A percentile compares a stretch with the other conserved stretches of the same genome.
Evolutionary conservation across 805 yeast species (phyloP).

Genomic region (Spathaspora passalidarum): DNA sequence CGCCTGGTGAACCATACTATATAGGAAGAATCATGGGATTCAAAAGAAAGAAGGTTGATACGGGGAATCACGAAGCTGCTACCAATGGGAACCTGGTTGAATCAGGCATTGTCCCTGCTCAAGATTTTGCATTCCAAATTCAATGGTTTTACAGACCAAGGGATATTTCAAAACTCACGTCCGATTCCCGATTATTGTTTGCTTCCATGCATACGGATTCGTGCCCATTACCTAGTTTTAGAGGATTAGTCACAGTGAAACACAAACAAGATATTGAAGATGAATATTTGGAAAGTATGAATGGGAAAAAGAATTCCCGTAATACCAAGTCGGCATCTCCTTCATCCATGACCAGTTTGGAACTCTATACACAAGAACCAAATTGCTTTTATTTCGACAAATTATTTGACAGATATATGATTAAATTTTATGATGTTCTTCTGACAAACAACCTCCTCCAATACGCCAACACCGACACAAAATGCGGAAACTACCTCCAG

Average conservation of each 20-base stretch:
- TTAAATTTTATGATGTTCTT: constrained; percentile 74
- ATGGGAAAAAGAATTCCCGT: background rate
- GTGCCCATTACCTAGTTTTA: constrained; percentile 69
- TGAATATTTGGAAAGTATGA: constrained; percentile 14
- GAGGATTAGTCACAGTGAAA: constrained; percentile 73
- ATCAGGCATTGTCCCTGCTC: constrained; percentile 40
- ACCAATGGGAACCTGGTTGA: background rate
- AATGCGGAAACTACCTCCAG: constrained; percentile 57
- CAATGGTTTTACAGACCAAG: constrained; percentile 92
- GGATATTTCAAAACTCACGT: constrained; percentile 66
- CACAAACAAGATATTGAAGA: constrained; percentile 66
- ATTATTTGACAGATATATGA: constrained; percentile 82
- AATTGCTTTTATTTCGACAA: constrained; percentile 81
- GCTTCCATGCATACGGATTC: constrained; percentile 85
- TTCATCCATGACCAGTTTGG: constrained; percentile 29
- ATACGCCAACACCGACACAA: constrained; percentile 31
- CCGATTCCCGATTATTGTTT: constrained; percentile 72
- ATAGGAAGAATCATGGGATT: constrained; percentile 84
- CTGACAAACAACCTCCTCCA: constrained; percentile 52
- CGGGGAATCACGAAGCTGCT: background rate
- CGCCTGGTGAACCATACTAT: constrained; percentile 92
- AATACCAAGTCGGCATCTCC: constrained; percentile 8
- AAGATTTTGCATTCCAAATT: constrained; percentile 58
- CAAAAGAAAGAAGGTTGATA: constrained; percentile 15
- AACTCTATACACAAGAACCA: constrained; percentile 53